Conservation (phyloP, 2,329 filamentous ascomycete genomes). For the Sporothrix schenckii region DNA sequence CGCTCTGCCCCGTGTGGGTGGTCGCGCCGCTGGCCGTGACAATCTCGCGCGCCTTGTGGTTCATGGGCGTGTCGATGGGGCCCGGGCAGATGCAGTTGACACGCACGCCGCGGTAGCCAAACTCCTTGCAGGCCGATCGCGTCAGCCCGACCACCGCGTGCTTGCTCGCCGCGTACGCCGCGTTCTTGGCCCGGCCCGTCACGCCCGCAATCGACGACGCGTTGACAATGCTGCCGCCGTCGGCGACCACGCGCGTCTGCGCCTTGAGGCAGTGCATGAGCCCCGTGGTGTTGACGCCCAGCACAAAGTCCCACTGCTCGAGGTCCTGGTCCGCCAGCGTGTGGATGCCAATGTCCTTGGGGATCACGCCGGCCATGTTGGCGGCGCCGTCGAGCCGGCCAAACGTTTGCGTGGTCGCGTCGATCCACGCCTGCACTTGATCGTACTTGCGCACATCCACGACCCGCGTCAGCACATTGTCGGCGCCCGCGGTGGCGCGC, state of each 20-base stretch:
- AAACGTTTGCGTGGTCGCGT: slow-evolving; percentile 50
- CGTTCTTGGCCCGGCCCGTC: slow-evolving; percentile 39
- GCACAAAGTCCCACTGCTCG: slow-evolving; percentile 35
- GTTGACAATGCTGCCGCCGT: slow-evolving; percentile 50
- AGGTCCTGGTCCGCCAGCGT: slow-evolving; percentile 49
- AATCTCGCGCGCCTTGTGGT: slow-evolving; percentile 30
- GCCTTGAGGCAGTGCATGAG: slow-evolving; percentile 35
- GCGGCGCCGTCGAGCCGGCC: slow-evolving; percentile 59
- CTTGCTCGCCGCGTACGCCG: slow-evolving; percentile 35
- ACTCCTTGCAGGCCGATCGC: slow-evolving; percentile 32
- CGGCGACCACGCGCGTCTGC: slow-evolving; percentile 41
- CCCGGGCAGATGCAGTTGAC: slow-evolving; percentile 33
- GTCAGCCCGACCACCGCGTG: slow-evolving; percentile 35
- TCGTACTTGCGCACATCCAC: slow-evolving; percentile 28
- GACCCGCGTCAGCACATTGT: not conserved
- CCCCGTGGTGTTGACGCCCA: slow-evolving; percentile 34
- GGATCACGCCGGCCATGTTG: slow-evolving; percentile 58
- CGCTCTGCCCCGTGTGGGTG: slow-evolving; percentile 6
- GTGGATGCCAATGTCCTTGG: slow-evolving; percentile 45
- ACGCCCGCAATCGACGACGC: slow-evolving; percentile 47
- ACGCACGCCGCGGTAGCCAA: slow-evolving; percentile 32
- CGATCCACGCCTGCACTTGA: slow-evolving; percentile 57
- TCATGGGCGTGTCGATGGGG: slow-evolving; percentile 31
- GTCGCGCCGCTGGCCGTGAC: slow-evolving; percentile 21
- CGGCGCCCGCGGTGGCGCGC: not conserved